A percentile compares a stretch with the other conserved stretches of the same genome.
Conservation (phyloP, 2,329 filamentous ascomycete genomes). For the Arthroderma sp. region DNA sequence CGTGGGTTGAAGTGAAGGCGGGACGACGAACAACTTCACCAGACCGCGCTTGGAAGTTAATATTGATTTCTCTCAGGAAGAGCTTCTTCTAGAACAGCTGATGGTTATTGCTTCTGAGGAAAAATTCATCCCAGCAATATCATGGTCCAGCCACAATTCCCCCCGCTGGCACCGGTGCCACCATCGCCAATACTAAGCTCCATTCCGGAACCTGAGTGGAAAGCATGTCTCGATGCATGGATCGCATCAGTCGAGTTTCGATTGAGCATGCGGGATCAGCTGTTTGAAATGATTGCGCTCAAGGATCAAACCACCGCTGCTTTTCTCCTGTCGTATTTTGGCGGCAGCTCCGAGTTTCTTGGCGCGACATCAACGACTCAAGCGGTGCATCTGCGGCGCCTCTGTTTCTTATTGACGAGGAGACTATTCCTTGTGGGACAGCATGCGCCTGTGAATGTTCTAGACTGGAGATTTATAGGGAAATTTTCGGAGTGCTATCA, state of each 20-base stretch:
- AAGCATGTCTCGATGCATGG: slow-evolving; percentile 65
- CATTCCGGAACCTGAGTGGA: slow-evolving; percentile 61
- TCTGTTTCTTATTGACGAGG: slow-evolving; percentile 51
- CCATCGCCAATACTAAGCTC: slow-evolving; percentile 51
- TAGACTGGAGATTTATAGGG: slow-evolving; percentile 56
- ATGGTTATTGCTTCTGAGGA: background rate
- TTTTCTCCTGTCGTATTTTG: slow-evolving; percentile 58
- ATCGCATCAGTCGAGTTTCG: slow-evolving; percentile 52
- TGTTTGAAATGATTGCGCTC: slow-evolving; percentile 40
- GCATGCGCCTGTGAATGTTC: slow-evolving; percentile 34
- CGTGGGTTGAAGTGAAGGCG: no score
- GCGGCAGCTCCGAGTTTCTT: slow-evolving; percentile 30
- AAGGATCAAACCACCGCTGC: slow-evolving; percentile 45
- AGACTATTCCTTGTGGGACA: slow-evolving; percentile 40
- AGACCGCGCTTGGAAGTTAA: background rate
- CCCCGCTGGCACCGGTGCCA: slow-evolving; percentile 67
- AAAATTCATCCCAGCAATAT: slow-evolving; percentile 5
- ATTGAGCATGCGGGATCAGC: slow-evolving; percentile 43
- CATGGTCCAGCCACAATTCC: slow-evolving; percentile 38
- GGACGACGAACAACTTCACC: no score
- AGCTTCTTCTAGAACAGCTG: background rate
- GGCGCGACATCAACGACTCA: slow-evolving; percentile 27
- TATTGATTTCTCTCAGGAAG: background rate
- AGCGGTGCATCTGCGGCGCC: slow-evolving; percentile 43
- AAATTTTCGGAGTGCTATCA: slow-evolving; percentile 55